Conservation (phyloP, 495 filamentous ascomycete genomes). For the Letharia columbiana region DNA sequence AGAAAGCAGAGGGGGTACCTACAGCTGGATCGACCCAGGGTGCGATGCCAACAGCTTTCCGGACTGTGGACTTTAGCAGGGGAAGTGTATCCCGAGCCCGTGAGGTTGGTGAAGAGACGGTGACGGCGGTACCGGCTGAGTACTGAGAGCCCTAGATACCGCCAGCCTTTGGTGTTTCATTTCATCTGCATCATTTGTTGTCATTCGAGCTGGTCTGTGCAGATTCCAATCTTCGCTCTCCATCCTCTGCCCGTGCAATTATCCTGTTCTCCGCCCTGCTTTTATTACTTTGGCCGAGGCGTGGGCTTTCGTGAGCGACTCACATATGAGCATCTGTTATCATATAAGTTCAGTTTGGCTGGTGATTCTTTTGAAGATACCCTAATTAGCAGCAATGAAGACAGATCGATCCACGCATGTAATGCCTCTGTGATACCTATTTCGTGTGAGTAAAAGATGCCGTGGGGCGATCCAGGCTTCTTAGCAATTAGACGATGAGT, state of each 20-base stretch:
- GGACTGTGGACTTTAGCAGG: slow-evolving; percentile 1
- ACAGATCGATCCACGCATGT: not conserved
- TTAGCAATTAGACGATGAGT: not conserved
- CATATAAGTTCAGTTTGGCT: not conserved
- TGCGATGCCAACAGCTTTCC: slow-evolving; percentile 13
- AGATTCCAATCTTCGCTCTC: not conserved
- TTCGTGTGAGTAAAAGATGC: not conserved
- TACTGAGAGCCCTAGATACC: not conserved
- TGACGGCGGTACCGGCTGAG: not conserved
- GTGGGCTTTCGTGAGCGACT: not conserved
- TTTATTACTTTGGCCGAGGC: not conserved
- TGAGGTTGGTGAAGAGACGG: not conserved
- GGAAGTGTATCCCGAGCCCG: not conserved
- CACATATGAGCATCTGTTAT: not conserved
- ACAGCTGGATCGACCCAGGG: not conserved
- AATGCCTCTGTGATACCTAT: not conserved
- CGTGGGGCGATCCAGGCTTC: not conserved
- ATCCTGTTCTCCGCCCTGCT: not conserved
- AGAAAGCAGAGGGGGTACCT: not conserved
- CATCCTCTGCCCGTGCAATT: not conserved
- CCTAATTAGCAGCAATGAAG: not conserved
- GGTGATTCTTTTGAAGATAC: not conserved
- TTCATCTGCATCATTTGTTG: not conserved
- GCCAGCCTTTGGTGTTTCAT: not conserved
- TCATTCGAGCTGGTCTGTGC: not conserved